Base-by-base conservation (phyloP, 2,329 filamentous ascomycete genomes). In the Elsinoe perseae region DNA sequence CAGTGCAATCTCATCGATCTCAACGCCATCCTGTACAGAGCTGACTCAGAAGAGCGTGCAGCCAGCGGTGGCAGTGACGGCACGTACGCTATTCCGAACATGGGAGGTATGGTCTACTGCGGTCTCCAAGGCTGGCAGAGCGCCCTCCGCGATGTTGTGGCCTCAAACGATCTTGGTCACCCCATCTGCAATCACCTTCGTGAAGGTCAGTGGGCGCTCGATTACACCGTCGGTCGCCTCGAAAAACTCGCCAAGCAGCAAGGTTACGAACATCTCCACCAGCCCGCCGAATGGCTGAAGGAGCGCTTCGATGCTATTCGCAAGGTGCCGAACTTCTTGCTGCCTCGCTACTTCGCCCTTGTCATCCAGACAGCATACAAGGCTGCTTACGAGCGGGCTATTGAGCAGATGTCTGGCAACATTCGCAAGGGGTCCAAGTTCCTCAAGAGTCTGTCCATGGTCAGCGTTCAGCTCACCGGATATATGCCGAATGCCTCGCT, bases 91-190 rank as follows among this genome's bases (percentile, higher is more conserved):
- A 86, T 98, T 61, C 93, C 93, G 1, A 84, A 85, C 1, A 77
- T 90, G 66, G 92, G 91, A 2, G 83, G 86, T 58, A 79, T 96
- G 40, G 88, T 96, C 1, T 98, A 97, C 70, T 92, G 92, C 59
- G 93, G 93, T 59, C 78, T 98, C n/a, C 93, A 98, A 70, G 95
- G 95, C 34, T 98, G 93, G 92, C 95, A 92, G 90, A 96, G 90
- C 68, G 77, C 95, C 0, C 75, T 98, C 40, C 85, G 89, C 64
- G 79, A 87, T 57, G 86, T 98, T 60, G 87, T 97, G 63, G 81
- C 79, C 52, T 84, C 93, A 61, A 98, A 98, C 69, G 84, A 97
- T 67, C 80, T 98, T 7, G 93, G 88, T 0, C 93, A 98, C 68
- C 88, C 93, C 0, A 79, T 98, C 9, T 97, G 92, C 70, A 86